A percentile compares a stretch with the other conserved stretches of the same genome.
Evolutionary conservation across 140 eudicot genomes (phyloP).

Genomic region (Ambrosia hybrid): DNA sequence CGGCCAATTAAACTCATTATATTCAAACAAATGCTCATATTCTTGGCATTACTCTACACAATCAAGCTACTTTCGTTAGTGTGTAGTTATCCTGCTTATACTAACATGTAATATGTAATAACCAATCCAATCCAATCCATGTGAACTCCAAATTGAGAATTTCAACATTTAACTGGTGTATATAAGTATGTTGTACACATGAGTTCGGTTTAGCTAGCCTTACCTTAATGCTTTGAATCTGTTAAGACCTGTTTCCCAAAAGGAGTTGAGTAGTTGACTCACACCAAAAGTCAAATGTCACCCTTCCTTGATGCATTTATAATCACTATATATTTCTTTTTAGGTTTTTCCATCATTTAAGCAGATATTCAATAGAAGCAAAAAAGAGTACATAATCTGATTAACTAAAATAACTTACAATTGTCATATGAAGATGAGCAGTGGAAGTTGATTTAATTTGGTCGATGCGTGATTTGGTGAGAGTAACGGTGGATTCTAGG

Average conservation of each 20-base stretch:
- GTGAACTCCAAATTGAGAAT: no score
- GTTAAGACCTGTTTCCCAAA: no score
- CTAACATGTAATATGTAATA: neutral
- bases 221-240: no score
- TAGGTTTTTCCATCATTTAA: neutral
- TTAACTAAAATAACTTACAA: conserved; percentile 40
- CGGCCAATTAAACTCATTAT: neutral
- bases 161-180: no score
- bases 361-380: neutral
- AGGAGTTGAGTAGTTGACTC: no score
- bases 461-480: conserved; percentile 57
- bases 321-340: neutral
- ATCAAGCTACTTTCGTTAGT: neutral
- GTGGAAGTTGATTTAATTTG: conserved; percentile 66
- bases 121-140: no score
- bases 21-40: neutral
- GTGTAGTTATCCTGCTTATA: neutral
- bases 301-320: neutral
- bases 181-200: no score
- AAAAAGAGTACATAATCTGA: neutral
- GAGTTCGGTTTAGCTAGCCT: no score
- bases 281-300: conserved; percentile 4
- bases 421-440: conserved; percentile 69
- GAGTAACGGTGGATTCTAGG: conserved; percentile 46
- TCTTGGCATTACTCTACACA: neutral